A percentile compares a stretch with the other conserved stretches of the same genome.
Evolutionary conservation across 176 grass and related monocot genomes (phyloP).

Genomic region (Tillandsia leiboldiana): DNA sequence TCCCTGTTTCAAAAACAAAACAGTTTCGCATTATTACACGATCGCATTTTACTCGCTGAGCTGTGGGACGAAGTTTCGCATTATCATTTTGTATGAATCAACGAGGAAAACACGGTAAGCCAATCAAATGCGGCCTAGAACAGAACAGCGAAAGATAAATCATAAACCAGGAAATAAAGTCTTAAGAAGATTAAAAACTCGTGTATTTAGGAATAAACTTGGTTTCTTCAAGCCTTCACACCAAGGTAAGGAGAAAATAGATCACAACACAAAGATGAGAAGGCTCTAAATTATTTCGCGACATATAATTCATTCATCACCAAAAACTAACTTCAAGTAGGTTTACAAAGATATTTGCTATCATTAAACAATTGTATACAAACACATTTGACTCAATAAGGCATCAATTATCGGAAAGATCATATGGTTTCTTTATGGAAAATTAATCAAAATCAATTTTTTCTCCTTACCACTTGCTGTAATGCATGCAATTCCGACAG

Average conservation of each 20-base stretch:
- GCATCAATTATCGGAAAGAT: not conserved
- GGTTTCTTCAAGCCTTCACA: no score
- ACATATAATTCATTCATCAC: no score
- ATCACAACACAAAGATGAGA: no score
- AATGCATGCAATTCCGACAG: slow-evolving; percentile 33
- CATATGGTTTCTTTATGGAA: not conserved
- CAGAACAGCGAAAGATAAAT: not conserved
- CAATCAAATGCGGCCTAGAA: not conserved
- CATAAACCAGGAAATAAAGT: not conserved
- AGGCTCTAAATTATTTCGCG: no score
- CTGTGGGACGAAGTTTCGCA: no score
- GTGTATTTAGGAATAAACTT: not conserved
- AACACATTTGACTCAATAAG: no score
- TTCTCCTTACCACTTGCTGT: not conserved
- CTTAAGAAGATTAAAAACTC: not conserved
- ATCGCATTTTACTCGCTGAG: not conserved
- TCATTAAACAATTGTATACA: no score
- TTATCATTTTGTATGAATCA: not conserved
- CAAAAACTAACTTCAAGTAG: no score
- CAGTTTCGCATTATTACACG: not conserved
- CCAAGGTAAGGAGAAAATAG: no score
- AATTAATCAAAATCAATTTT: slow-evolving; percentile 4
- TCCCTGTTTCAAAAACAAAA: slow-evolving; percentile 16
- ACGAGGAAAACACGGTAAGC: not conserved
- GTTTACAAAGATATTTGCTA: no score